Evolutionary conservation across 768 basidiomycete species (phyloP).

Genomic region (Tylopilus sp.): DNA sequence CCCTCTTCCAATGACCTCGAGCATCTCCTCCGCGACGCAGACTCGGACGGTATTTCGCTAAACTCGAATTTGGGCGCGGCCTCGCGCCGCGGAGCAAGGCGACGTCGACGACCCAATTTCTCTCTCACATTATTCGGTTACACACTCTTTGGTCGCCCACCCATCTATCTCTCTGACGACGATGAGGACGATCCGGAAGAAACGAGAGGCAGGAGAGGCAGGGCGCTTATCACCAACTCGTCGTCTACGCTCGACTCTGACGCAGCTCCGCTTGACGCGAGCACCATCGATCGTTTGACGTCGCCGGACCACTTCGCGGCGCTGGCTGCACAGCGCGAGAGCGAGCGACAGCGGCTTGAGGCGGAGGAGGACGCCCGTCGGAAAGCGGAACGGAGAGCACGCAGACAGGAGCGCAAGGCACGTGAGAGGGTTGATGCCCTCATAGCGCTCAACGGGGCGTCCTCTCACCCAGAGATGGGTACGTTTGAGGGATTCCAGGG

Average conservation of each 20-base stretch:
- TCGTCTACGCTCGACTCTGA: slow-evolving; percentile 64
- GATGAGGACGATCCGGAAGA: slow-evolving; percentile 38
- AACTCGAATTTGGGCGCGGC: slow-evolving; percentile 56
- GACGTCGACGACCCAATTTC: slow-evolving; percentile 30
- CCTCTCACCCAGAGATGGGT: slow-evolving; percentile 21
- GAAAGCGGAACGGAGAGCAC: slow-evolving; percentile 48
- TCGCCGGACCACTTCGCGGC: slow-evolving; percentile 35
- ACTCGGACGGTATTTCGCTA: slow-evolving; percentile 58
- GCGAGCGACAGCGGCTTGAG: slow-evolving; percentile 25
- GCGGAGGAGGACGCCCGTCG: slow-evolving; percentile 39
- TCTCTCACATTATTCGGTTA: slow-evolving; percentile 62
- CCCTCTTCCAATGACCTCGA: slow-evolving; percentile 41
- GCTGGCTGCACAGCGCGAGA: slow-evolving; percentile 28
- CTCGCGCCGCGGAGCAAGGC: slow-evolving; percentile 30
- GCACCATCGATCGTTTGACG: slow-evolving; percentile 51
- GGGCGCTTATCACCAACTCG: slow-evolving; percentile 23
- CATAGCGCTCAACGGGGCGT: slow-evolving; percentile 33
- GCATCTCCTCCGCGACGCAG: slow-evolving; percentile 47
- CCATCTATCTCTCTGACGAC: slow-evolving; percentile 59
- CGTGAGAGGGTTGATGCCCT: slow-evolving; percentile 32
- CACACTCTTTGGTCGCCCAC: slow-evolving; percentile 60
- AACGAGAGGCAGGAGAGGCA: slow-evolving; percentile 15
- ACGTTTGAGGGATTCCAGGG: slow-evolving; percentile 71
- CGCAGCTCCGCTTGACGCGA: slow-evolving; percentile 60
- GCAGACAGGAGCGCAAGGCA: slow-evolving; percentile 44